Percentiles rank a stretch among this genome's conserved stretches.
Evolutionary conservation across 2,329 filamentous ascomycete genomes (phyloP).

Genomic region (Ascochyta lentis): DNA sequence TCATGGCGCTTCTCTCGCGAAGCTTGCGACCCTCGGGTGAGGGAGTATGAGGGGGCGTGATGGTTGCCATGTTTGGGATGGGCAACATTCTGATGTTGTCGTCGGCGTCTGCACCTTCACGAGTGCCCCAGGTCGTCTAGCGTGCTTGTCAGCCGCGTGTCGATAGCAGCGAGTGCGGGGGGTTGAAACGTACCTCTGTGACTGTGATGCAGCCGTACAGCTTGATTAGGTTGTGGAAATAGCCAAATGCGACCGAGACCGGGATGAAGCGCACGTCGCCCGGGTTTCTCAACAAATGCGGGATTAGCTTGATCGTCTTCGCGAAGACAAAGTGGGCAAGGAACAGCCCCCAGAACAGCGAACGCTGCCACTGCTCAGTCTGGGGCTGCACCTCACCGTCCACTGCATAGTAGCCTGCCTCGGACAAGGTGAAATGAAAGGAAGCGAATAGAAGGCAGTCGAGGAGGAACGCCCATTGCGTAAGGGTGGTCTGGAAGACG

Average conservation of each 20-base stretch:
- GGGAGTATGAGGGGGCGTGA: conserved; percentile 45
- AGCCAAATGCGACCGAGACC: conserved; percentile 88
- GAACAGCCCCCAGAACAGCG: conserved; percentile 43
- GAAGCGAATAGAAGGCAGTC: conserved; percentile 62
- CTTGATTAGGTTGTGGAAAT: conserved; percentile 92
- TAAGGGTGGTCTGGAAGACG: conserved; percentile 89
- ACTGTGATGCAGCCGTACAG: conserved; percentile 82
- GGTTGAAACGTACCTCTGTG: conserved; percentile 46
- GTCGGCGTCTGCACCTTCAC: conserved; percentile 87
- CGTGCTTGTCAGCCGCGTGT: conserved; percentile 25
- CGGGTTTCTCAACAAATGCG: conserved; percentile 84
- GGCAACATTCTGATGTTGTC: conserved; percentile 51
- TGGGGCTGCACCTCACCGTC: conserved; percentile 24
- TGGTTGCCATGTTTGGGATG: conserved; percentile 38
- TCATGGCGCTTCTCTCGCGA: conserved; percentile 43
- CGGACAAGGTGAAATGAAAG: conserved; percentile 41
- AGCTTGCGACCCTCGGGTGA: conserved; percentile 43
- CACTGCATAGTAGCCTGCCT: conserved; percentile 39
- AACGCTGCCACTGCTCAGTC: conserved; percentile 31
- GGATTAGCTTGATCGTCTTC: conserved; percentile 89
- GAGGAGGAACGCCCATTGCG: conserved; percentile 80
- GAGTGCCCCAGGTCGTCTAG: conserved; percentile 94
- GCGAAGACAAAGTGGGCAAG: conserved; percentile 69
- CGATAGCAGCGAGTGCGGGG: conserved; percentile 33
- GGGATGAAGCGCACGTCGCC: conserved; percentile 80